phyloP scores from a whole-genome alignment of 148 eudicot genomes.

The Rhododendron kiyosumense region DNA sequence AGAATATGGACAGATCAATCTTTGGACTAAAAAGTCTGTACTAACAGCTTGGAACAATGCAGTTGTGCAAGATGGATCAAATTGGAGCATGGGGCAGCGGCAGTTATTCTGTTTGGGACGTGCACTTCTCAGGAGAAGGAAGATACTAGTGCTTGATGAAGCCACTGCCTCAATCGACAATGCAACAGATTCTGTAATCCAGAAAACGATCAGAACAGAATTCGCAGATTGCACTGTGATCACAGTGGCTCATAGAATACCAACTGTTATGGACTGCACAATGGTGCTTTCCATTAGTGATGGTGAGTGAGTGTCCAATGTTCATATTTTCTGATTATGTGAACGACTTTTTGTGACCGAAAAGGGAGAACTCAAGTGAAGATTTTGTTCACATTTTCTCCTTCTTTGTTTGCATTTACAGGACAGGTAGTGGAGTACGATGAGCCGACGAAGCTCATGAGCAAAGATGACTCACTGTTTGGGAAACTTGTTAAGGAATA shows the following conservation, averaged over 20 bases:
- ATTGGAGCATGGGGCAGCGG: slow-evolving; percentile 68
- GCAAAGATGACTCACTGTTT: slow-evolving; percentile 59
- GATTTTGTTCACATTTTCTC: neutral
- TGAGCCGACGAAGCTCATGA: slow-evolving; percentile 64
- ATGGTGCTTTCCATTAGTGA: slow-evolving; percentile 45
- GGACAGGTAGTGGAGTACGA: slow-evolving; percentile 77
- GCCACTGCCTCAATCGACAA: slow-evolving; percentile 66
- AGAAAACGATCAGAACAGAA: slow-evolving; percentile 45
- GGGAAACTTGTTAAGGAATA: slow-evolving; percentile 75
- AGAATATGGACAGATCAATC: neutral
- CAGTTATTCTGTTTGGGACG: slow-evolving; percentile 57
- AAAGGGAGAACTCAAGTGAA: neutral
- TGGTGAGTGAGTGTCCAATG: slow-evolving; percentile 20
- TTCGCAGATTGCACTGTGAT: slow-evolving; percentile 44
- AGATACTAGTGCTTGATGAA: slow-evolving; percentile 56
- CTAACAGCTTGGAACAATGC: neutral
- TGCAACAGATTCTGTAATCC: slow-evolving; percentile 44
- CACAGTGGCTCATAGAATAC: slow-evolving; percentile 31
- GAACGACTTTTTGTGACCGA: neutral
- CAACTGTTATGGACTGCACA: slow-evolving; percentile 57
- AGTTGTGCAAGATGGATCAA: slow-evolving; percentile 61
- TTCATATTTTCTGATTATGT: neutral
- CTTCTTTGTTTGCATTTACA: slow-evolving; percentile 13
- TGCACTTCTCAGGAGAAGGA: slow-evolving; percentile 45
- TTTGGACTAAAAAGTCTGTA: neutral